These are phyloP conservation scores for Neonectria magnoliae DNA, from an alignment of 2,329 filamentous ascomycete genomes.

Conservation along the genomic window DNA sequence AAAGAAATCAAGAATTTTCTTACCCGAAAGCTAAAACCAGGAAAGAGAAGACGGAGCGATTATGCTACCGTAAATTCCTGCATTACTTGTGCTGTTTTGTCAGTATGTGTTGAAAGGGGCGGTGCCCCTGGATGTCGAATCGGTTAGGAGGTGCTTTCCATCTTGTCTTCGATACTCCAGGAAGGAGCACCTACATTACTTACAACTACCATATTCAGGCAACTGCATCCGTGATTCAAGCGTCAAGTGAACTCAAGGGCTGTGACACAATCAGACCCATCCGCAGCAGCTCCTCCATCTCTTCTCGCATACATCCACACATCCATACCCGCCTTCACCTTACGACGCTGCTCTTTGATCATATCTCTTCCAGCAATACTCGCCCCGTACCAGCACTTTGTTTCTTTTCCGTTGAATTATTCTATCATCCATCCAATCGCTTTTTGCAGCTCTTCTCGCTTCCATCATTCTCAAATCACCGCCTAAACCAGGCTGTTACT, in stretches of 20 bases:
- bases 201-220: background rate
- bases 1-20: background rate
- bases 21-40: no score
- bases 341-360: conserved; percentile 9
- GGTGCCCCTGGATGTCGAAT: background rate
- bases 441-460: background rate
- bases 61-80: no score
- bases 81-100: background rate
- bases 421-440: background rate
- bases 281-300: background rate
- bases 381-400: background rate
- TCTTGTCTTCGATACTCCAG: background rate
- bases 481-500: background rate
- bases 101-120: background rate
- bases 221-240: background rate
- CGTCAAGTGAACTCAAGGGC: background rate
- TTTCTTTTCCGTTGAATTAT: background rate
- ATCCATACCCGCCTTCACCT: background rate
- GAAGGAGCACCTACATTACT: background rate
- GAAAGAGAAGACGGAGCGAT: no score
- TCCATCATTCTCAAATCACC: background rate
- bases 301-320: conserved; percentile 1
- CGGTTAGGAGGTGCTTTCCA: no score
- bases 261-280: background rate
- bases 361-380: background rate